phyloP scores from a whole-genome alignment of 108 stramenopile genomes.

The Cyclostephanos invisitatus region DNA sequence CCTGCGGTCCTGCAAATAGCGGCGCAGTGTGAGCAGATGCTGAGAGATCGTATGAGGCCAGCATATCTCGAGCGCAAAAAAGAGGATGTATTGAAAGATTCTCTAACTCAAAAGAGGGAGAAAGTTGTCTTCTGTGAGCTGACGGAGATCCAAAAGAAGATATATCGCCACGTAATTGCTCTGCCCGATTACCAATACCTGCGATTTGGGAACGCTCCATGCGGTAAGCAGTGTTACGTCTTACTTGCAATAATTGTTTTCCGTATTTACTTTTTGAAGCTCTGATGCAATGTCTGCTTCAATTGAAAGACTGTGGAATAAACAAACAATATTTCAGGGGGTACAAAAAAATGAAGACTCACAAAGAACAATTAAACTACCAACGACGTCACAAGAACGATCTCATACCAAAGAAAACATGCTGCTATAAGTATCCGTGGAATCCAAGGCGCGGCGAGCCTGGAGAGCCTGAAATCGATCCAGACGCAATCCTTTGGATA shows the following conservation, averaged over 20 bases:
- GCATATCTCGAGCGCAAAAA: conserved; percentile 67
- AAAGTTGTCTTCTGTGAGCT: conserved; percentile 80
- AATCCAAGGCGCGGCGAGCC: conserved; percentile 47
- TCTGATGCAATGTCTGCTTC: too few relatives aligned
- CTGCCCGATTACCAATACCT: conserved; percentile 79
- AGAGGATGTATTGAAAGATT: conserved; percentile 58
- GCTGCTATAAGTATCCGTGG: conserved; percentile 63
- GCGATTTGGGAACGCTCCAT: conserved; percentile 64
- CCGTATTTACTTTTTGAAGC: too few relatives aligned
- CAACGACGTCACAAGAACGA: conserved; percentile 61
- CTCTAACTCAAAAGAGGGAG: conserved; percentile 78
- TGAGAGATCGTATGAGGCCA: conserved; percentile 49
- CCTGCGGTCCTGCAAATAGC: conserved; percentile 32
- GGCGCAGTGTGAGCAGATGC: conserved; percentile 42
- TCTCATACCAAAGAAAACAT: conserved; percentile 51
- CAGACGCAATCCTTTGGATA: conserved; percentile 67
- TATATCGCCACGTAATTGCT: conserved; percentile 71
- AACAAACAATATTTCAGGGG: conserved; percentile 66
- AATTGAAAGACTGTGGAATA: conserved; percentile 84
- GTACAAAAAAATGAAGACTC: conserved; percentile 54
- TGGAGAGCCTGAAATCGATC: conserved; percentile 56
- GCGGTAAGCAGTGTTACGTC: too few relatives aligned
- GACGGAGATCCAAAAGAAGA: conserved; percentile 70
- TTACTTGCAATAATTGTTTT: too few relatives aligned
- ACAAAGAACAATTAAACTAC: conserved; percentile 67